Percentiles rank a stretch among this genome's conserved stretches.
Evolutionary conservation across 805 yeast species (phyloP).

Genomic region (Wickerhamiella parazyma): DNA sequence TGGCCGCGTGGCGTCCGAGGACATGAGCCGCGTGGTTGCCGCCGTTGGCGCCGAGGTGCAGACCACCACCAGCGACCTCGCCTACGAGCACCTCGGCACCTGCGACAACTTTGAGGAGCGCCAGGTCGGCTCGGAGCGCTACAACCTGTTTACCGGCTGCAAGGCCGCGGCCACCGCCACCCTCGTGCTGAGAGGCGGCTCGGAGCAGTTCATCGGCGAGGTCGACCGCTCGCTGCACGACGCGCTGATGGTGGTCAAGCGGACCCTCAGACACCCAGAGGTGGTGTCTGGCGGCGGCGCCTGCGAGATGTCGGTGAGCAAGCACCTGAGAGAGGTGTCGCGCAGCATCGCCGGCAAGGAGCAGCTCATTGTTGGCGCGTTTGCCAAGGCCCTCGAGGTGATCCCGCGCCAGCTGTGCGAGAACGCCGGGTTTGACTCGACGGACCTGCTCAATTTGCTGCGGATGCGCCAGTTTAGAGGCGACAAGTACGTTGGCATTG

Average conservation of each 20-base stretch:
- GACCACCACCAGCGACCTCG: constrained; percentile 49
- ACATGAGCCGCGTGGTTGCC: constrained; percentile 78
- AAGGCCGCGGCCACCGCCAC: constrained; percentile 91
- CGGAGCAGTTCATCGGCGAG: constrained; percentile 95
- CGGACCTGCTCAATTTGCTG: constrained; percentile 80
- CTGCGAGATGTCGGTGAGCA: constrained; percentile 92
- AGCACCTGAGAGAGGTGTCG: constrained; percentile 72
- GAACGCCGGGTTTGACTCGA: constrained; percentile 97
- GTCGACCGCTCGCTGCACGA: constrained; percentile 96
- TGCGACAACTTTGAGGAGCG: constrained; percentile 80
- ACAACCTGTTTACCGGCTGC: constrained; percentile 84
- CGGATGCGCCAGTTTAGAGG: constrained; percentile 93
- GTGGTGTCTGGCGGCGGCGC: constrained; percentile 99
- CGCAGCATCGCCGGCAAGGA: constrained; percentile 89
- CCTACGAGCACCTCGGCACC: constrained; percentile 62
- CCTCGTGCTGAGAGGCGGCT: constrained; percentile 87
- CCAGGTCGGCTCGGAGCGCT: constrained; percentile 93
- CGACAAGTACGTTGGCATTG: constrained; percentile 83
- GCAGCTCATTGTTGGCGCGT: constrained; percentile 82
- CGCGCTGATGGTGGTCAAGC: constrained; percentile 95
- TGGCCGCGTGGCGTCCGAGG: constrained; percentile 81
- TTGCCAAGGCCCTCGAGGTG: constrained; percentile 86
- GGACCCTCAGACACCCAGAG: constrained; percentile 74
- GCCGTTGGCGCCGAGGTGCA: constrained; percentile 93
- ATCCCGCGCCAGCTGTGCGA: constrained; percentile 97